Base-by-base conservation (phyloP, 2,329 filamentous ascomycete genomes). In the Fusarium oxysporum region DNA sequence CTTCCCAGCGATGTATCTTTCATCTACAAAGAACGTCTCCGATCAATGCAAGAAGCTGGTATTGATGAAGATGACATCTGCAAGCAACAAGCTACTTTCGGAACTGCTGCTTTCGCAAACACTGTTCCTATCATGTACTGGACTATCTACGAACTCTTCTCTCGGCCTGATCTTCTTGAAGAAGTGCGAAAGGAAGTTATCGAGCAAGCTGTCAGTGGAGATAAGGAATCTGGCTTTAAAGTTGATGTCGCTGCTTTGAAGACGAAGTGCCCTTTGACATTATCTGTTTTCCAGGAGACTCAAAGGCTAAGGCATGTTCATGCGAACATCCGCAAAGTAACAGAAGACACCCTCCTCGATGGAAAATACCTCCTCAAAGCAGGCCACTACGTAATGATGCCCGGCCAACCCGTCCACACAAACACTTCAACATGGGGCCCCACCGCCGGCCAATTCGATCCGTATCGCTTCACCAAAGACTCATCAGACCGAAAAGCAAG, bases 301-400 rank as follows among this genome's bases (percentile, higher is more conserved):
- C 73, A 75, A 5, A 43, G 73, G 1, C 23, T 45, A 5, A 41
- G 73, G 10, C 72, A 73, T 8, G 37, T 71, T 3, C 73, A 75
- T 0, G 72, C 73, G 0, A 66, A 68, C 3, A 75, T 75, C 12
- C 72, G 73, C 28, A 75, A 75, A 28, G 78, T 84, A 0, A 73
- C 71, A 5, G 63, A 79, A 8, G 83, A 85, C 30, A 81, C 78
- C 0, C 30, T 82, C 0, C 63, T 85, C 5, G 79, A 81, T 14
- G 77, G 74, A 4, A 73, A 75, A 32, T 81, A 82, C 23, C 68
- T 84, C 4, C 73, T 85, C 19, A 82, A 81, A 64, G 76, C 74
- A 9, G 83, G 83, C 0, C 76, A 77, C 19, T 76, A 78, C 16
- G 45, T 84, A 0, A 77, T 80, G 58, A 80, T 85, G 68, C 83